Evolutionary conservation across 192 early-diverging fungal genomes (phyloP).

Genomic region (Gonapodya sp.): DNA sequence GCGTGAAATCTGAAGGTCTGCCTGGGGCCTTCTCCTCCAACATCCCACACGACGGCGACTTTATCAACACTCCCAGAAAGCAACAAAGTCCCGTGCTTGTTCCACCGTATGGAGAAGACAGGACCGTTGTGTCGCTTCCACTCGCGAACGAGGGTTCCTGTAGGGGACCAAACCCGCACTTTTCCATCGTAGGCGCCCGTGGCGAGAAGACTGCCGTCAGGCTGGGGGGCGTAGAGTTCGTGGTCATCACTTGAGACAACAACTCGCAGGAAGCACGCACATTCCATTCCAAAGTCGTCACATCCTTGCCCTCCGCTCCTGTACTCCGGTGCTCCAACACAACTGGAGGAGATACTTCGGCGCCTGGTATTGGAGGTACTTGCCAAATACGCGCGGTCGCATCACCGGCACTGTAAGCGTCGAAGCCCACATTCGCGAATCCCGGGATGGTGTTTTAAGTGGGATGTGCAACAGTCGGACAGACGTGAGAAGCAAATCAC

Average conservation of each 20-base stretch:
- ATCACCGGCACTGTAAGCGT: conserved; percentile 59
- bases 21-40: conserved; percentile 22
- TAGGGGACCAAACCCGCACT: conserved; percentile 63
- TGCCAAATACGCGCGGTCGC: conserved; percentile 82
- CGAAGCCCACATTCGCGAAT: too few relatives aligned
- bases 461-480: too few relatives aligned
- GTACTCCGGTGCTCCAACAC: conserved; percentile 42
- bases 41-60: conserved; percentile 79
- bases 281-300: conserved; percentile 81
- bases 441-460: too few relatives aligned
- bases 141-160: conserved; percentile 47
- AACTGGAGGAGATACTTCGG: conserved; percentile 34
- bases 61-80: conserved; percentile 70
- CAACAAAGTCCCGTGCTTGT: conserved; percentile 62
- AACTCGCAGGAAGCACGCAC: conserved; percentile 27
- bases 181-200: conserved; percentile 79
- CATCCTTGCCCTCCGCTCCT: conserved; percentile 49
- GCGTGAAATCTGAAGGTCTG: conserved; percentile 32
- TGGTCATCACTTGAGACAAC: not conserved
- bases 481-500: too few relatives aligned
- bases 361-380: conserved; percentile 36
- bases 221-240: conserved; percentile 30
- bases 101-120: conserved; percentile 80
- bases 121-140: conserved; percentile 66
- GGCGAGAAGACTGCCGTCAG: conserved; percentile 65